Percentiles rank a stretch among this genome's conserved stretches.
phyloP scores from a whole-genome alignment of 768 basidiomycete genomes.

The Leucocoprinus birnbaumii region DNA sequence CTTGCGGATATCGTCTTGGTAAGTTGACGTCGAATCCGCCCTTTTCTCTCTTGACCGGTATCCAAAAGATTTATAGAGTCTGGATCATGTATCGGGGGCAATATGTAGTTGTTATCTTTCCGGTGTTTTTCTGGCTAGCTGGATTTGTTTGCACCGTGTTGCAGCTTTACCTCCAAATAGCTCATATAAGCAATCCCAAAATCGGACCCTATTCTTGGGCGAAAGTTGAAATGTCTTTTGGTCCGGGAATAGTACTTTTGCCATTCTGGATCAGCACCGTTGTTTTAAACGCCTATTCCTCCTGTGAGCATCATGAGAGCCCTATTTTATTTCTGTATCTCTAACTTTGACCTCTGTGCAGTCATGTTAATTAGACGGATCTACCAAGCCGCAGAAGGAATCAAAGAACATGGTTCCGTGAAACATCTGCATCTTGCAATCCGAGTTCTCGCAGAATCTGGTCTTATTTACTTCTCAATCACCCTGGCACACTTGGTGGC shows the following conservation, averaged over 20 bases:
- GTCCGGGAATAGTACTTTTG: not conserved
- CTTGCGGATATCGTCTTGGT: slow-evolving; percentile 1
- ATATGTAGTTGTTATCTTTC: not conserved
- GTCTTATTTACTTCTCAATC: not conserved
- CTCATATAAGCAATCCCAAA: not conserved
- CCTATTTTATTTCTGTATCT: too few relatives aligned
- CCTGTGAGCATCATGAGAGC: too few relatives aligned
- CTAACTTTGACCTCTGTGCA: not conserved
- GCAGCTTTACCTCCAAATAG: not conserved
- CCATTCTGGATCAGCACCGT: not conserved
- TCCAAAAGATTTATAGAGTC: not conserved
- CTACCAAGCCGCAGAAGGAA: not conserved
- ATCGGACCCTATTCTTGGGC: not conserved
- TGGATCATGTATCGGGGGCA: not conserved
- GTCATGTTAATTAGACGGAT: not conserved
- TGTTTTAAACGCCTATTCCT: not conserved
- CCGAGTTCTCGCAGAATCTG: not conserved
- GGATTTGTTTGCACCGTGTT: not conserved
- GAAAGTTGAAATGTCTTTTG: not conserved
- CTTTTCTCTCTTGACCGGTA: not conserved
- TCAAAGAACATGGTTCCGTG: not conserved
- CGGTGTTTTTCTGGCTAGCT: not conserved
- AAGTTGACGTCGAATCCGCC: not conserved
- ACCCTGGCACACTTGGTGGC: not conserved
- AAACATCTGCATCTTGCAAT: not conserved